A percentile compares a stretch with the other conserved stretches of the same genome.
These are phyloP conservation scores for Elongisporangium undulatum DNA, from an alignment of 352 stramenopile genomes.

Conservation along the genomic window DNA sequence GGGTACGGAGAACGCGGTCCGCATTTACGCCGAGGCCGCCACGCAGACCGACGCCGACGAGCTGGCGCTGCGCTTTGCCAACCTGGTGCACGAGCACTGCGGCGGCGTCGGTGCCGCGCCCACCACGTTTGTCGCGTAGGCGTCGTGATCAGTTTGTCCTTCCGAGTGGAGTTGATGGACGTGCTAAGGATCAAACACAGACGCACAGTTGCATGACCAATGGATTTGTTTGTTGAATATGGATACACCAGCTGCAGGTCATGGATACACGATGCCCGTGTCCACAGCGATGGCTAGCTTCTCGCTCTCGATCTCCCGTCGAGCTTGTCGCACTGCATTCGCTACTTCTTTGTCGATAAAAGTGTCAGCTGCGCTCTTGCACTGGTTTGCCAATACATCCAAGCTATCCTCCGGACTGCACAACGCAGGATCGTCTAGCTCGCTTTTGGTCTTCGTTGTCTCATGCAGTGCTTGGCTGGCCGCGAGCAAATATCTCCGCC, in stretches of 20 bases:
- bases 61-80: constrained; percentile 83
- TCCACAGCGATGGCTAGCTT: constrained; percentile 24
- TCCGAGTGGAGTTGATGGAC: neutral
- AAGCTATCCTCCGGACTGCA: neutral
- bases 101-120: constrained; percentile 63
- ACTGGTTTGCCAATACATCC: neutral
- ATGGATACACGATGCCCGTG: neutral
- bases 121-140: constrained; percentile 64
- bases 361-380: constrained; percentile 30
- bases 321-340: constrained; percentile 50
- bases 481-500: constrained; percentile 23
- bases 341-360: constrained; percentile 81
- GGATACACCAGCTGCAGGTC: neutral
- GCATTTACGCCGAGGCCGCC: constrained; percentile 97
- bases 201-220: neutral
- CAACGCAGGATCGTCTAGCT: neutral
- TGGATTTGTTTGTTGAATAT: neutral
- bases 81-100: constrained; percentile 73
- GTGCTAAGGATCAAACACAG: neutral
- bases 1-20: constrained; percentile 97
- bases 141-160: neutral
- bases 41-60: constrained; percentile 88
- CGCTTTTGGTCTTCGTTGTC: neutral
- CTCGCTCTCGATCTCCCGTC: constrained; percentile 63
- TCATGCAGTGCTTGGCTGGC: neutral